phyloP scores from a whole-genome alignment of 768 basidiomycete genomes.

The Panellus pusillus region DNA sequence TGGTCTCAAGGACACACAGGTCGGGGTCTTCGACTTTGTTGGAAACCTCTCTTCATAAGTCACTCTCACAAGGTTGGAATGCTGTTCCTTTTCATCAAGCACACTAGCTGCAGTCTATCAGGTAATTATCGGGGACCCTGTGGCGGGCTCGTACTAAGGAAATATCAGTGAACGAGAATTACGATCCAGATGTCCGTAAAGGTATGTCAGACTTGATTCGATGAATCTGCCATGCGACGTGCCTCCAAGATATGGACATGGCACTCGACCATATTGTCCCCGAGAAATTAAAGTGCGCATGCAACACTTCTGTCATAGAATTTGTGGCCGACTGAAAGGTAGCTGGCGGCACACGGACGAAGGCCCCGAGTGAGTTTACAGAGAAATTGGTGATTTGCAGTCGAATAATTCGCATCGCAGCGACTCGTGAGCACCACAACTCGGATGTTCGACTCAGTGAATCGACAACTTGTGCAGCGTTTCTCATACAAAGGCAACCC shows the following conservation, averaged over 20 bases:
- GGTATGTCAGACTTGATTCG: slow-evolving; percentile 20
- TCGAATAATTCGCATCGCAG: slow-evolving; percentile 35
- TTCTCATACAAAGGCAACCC: slow-evolving; percentile 87
- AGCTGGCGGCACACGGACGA: slow-evolving; percentile 82
- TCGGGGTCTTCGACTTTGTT: too few species aligned
- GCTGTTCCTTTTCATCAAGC: slow-evolving; percentile 82
- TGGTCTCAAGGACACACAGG: slow-evolving; percentile 63
- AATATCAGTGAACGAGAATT: slow-evolving; percentile 78
- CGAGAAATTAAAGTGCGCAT: slow-evolving; percentile 58
- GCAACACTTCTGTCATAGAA: not conserved
- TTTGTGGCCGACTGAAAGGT: not conserved
- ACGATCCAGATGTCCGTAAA: slow-evolving; percentile 53
- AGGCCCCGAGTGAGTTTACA: slow-evolving; percentile 72
- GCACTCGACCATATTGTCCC: slow-evolving; percentile 88
- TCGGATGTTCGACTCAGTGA: not conserved
- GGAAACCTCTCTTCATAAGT: not conserved
- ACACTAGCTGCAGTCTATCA: slow-evolving; percentile 70
- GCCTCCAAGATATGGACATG: slow-evolving; percentile 81
- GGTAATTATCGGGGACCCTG: too few species aligned
- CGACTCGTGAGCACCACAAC: slow-evolving; percentile 61
- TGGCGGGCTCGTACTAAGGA: too few species aligned
- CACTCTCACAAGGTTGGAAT: slow-evolving; percentile 65
- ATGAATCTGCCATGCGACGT: not conserved
- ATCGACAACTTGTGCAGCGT: slow-evolving; percentile 45
- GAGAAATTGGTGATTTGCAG: not conserved